Percentiles rank a stretch among this genome's conserved stretches.
Evolutionary conservation across 225 moss, liverwort and hornwort species (phyloP).

Genomic region (Rhytidiadelphus loreus): DNA sequence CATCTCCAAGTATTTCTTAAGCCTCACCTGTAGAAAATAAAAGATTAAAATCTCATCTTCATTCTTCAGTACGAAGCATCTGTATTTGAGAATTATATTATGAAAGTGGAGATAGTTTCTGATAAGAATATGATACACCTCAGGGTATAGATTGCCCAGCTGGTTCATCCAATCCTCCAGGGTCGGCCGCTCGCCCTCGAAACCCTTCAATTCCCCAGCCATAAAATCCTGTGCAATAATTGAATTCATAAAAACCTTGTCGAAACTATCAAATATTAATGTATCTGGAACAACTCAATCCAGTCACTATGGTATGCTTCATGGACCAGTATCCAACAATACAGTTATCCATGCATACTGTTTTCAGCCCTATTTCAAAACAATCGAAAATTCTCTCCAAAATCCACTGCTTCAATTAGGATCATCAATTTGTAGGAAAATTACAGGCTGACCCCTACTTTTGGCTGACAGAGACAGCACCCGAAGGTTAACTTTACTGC

Average conservation of each 20-base stretch:
- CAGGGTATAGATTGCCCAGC: constrained; percentile 73
- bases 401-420: too few species aligned
- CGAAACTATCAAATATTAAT: not conserved
- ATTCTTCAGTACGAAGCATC: not conserved
- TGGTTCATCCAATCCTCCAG: constrained; percentile 81
- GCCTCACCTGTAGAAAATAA: constrained; percentile 22
- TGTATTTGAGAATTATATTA: not conserved
- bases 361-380: not conserved
- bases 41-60: not conserved
- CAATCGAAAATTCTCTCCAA: not conserved
- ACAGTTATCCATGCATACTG: not conserved
- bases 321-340: not conserved
- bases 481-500: not conserved
- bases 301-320: not conserved
- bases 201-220: constrained; percentile 51
- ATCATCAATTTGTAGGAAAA: not conserved
- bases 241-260: not conserved
- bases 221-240: constrained; percentile 62
- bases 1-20: constrained; percentile 87
- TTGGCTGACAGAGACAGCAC: not conserved
- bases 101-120: not conserved
- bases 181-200: constrained; percentile 36
- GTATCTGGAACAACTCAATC: not conserved
- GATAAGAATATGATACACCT: constrained; percentile 12
- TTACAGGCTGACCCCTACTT: not conserved